Evolutionary conservation across 768 basidiomycete species (phyloP), one percentile per base, ranked within the genome.

Genomic region (Glaciozyma antarctica): DNA sequence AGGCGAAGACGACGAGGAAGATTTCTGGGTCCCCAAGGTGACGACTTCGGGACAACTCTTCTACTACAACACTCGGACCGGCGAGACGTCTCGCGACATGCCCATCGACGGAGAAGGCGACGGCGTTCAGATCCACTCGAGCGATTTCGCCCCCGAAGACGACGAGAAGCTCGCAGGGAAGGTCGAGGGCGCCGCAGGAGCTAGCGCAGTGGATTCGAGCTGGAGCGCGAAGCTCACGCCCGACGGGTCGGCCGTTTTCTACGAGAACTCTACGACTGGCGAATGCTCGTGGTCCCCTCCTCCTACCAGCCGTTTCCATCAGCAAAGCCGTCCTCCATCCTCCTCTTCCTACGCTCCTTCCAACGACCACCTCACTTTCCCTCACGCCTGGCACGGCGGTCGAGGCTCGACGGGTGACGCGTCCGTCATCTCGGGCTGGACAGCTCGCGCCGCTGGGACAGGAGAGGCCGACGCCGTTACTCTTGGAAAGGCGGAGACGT

Each of bases 11-110:
- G 38, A 57, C 55, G 55, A 43, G n/a, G 65, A 82, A 71, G 88
- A 93, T 71, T 93, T 86, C 77, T 97, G 93, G 93, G 84, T 92
- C 75, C 93, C 93, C 16, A 83, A 85, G 71, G 83, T 94, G 47
- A 87, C 88, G 4, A 77, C 81, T 52, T 84, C 88, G 71, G 89
- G 90, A 58, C 88, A 89, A 82, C 91, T 99, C 75, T 93, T 86
- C 80, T 99, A 97, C 78, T 82, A 90, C 68, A 99, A 98, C 74
- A 90, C 89, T 1, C 69, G 75, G 26, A 80, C 79, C 7, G 78
- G 78, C 28, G 77, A 80, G 62, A 75, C 84, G 49, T 85, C 90
- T 32, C 82, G 85, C 71, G 89, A 95, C 71, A 69, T 69, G 62
- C 68, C 68, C 44, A 65, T 66, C 58, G 64, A 69, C 52, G 64